Evolutionary conservation across 768 basidiomycete species (phyloP).

Genomic region (Mrakia gelida): DNA sequence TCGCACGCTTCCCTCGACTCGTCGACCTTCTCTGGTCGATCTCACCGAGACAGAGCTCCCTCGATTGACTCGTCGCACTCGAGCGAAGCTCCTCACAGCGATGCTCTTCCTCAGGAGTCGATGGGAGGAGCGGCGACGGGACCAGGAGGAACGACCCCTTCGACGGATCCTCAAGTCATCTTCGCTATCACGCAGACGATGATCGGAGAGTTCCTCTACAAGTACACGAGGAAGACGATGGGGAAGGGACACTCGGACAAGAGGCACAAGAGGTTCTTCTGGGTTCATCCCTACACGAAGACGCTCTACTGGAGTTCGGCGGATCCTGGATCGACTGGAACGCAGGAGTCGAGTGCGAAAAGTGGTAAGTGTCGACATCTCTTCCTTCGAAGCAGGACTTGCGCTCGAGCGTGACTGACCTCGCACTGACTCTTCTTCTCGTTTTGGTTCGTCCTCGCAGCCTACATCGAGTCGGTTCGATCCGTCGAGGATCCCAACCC

Average conservation of each 20-base stretch:
- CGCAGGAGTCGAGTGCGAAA: slow-evolving; percentile 86
- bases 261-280: slow-evolving; percentile 93
- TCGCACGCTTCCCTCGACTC: slow-evolving; percentile 3
- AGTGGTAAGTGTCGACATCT: slow-evolving; percentile 64
- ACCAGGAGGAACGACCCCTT: slow-evolving; percentile 43
- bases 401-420: too few relatives aligned
- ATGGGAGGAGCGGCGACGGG: slow-evolving; percentile 10
- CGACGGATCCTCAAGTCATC: slow-evolving; percentile 84
- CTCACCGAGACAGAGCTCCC: slow-evolving; percentile 1
- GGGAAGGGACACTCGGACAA: slow-evolving; percentile 86
- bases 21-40: slow-evolving; percentile 10
- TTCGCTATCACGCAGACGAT: slow-evolving; percentile 99
- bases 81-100: slow-evolving; percentile 34
- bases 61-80: slow-evolving; percentile 34
- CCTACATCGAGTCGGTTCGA: slow-evolving; percentile 87
- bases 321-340: slow-evolving; percentile 77
- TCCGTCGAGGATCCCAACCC: slow-evolving; percentile 91
- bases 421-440: neutral
- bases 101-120: slow-evolving; percentile 22
- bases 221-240: slow-evolving; percentile 85
- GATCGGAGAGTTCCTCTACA: slow-evolving; percentile 98
- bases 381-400: neutral
- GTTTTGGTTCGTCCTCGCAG: slow-evolving; percentile 46
- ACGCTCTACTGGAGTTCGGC: slow-evolving; percentile 94
- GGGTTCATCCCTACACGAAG: slow-evolving; percentile 99